phyloP scores from a whole-genome alignment of 345 rosid species.

The Euphorbia tirucalli region DNA sequence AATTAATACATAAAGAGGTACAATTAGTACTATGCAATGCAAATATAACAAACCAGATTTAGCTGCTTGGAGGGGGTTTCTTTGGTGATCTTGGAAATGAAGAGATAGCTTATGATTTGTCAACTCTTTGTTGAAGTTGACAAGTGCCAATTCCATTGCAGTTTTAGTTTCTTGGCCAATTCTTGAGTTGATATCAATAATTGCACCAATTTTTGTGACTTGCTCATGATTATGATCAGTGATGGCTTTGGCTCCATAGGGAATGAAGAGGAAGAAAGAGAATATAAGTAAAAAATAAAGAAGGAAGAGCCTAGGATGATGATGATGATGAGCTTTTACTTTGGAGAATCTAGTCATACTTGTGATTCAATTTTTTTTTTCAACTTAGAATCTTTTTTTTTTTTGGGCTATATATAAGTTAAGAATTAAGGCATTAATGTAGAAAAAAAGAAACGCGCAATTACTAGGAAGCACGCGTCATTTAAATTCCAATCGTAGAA shows the following conservation, averaged over 20 bases:
- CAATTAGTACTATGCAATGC: too few relatives aligned
- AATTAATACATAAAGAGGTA: too few relatives aligned
- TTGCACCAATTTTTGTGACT: constrained; percentile 38
- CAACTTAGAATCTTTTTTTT: too few relatives aligned
- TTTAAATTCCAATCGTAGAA: too few relatives aligned
- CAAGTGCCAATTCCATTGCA: constrained; percentile 44
- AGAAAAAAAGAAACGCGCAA: too few relatives aligned
- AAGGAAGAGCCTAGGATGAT: constrained; percentile 12
- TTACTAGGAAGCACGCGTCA: too few relatives aligned
- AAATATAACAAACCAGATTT: too few relatives aligned
- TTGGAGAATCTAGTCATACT: too few relatives aligned
- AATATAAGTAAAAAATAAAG: constrained; percentile 7
- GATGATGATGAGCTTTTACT: not conserved
- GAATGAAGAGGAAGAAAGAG: not conserved
- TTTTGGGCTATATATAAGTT: too few relatives aligned
- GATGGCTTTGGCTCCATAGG: constrained; percentile 23
- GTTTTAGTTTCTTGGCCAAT: constrained; percentile 38
- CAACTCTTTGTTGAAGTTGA: constrained; percentile 21
- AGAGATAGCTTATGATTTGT: constrained; percentile 32
- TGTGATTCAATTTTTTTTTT: too few relatives aligned
- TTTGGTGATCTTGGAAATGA: constrained; percentile 24
- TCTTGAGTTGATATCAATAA: constrained; percentile 36
- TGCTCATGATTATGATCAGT: not conserved
- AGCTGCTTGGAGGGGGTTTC: constrained; percentile 29
- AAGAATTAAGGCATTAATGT: too few relatives aligned